Percentiles rank a stretch among this genome's conserved stretches.
Conservation (phyloP, 2,329 filamentous ascomycete species). For the Fusarium pseudograminearum region DNA sequence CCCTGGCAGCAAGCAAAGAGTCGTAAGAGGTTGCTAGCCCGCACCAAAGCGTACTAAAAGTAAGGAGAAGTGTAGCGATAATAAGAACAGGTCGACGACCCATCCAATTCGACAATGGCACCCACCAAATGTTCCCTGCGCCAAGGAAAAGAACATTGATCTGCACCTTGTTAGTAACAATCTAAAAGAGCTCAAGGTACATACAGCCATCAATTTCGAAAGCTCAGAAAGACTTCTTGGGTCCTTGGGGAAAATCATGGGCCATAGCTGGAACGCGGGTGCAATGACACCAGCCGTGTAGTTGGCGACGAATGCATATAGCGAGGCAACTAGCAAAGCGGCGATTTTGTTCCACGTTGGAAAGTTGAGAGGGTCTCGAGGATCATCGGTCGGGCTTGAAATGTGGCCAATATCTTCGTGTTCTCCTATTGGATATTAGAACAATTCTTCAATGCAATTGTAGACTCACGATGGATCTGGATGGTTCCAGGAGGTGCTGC, state of each 20-base stretch:
- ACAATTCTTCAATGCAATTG: accelerated
- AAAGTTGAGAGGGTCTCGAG: constrained; percentile 55
- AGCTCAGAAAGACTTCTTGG: constrained; percentile 44
- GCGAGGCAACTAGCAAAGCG: constrained; percentile 45
- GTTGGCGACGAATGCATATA: constrained; percentile 53
- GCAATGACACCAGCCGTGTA: constrained; percentile 51
- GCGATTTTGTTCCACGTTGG: constrained; percentile 50
- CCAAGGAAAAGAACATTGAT: constrained; percentile 52
- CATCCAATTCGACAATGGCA: constrained; percentile 53
- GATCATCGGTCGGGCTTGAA: constrained; percentile 40
- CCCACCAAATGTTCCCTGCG: constrained; percentile 52
- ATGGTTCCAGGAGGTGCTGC: constrained; percentile 28
- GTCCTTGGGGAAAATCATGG: constrained; percentile 47
- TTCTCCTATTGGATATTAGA: constrained; percentile 1
- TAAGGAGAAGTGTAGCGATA: constrained; percentile 47
- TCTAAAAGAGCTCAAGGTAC: accelerated
- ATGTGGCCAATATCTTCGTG: neutral
- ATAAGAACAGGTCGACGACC: constrained; percentile 52
- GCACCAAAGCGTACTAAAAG: constrained; percentile 46
- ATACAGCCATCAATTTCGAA: constrained; percentile 50
- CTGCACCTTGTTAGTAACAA: constrained; percentile 28
- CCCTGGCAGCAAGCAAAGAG: constrained; percentile 46
- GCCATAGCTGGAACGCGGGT: constrained; percentile 51
- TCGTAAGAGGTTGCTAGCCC: constrained; percentile 42
- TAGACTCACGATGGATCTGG: constrained; percentile 20